These are phyloP conservation scores for Dichotomopilus funicola DNA, from an alignment of 2,329 filamentous ascomycete genomes.

Conservation along the genomic window DNA sequence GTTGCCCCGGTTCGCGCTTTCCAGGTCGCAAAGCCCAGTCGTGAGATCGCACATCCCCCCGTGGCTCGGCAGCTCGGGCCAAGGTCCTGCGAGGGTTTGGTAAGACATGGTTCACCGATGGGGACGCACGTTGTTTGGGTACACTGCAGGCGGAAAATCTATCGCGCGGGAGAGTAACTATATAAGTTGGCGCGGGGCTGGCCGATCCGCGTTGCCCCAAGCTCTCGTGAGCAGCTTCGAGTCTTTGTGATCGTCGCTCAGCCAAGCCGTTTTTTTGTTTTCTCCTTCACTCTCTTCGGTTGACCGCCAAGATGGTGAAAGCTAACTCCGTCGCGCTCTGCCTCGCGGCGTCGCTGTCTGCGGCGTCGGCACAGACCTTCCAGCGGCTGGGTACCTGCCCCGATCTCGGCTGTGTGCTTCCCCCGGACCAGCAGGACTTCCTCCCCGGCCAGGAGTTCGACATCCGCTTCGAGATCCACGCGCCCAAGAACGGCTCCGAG, in stretches of 20 bases:
- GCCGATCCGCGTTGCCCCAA: neutral
- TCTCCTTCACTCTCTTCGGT: neutral
- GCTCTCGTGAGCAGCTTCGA: neutral
- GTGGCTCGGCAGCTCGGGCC: neutral
- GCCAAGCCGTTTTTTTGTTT: neutral
- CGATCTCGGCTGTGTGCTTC: constrained; percentile 52
- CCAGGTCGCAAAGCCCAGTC: neutral
- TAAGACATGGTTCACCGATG: constrained; percentile 4
- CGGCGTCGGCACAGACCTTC: constrained; percentile 50
- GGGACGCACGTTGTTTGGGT: neutral
- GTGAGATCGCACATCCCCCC: neutral
- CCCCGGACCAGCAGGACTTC: constrained; percentile 67
- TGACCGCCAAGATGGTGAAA: constrained; percentile 19
- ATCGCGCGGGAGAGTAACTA: neutral
- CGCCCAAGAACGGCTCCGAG: constrained; percentile 74
- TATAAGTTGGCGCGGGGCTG: constrained; percentile 7
- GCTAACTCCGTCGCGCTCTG: constrained; percentile 21
- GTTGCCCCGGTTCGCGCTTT: too few relatives aligned
- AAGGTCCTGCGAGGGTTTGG: neutral
- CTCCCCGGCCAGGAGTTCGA: constrained; percentile 79
- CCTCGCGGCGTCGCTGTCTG: constrained; percentile 32
- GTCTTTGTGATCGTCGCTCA: neutral
- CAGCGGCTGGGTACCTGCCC: constrained; percentile 55
- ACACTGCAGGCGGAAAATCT: constrained; percentile 2
- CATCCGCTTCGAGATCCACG: constrained; percentile 75